Base-by-base conservation (phyloP, 2,329 filamentous ascomycete species). In the Cladorrhinum sp. region DNA sequence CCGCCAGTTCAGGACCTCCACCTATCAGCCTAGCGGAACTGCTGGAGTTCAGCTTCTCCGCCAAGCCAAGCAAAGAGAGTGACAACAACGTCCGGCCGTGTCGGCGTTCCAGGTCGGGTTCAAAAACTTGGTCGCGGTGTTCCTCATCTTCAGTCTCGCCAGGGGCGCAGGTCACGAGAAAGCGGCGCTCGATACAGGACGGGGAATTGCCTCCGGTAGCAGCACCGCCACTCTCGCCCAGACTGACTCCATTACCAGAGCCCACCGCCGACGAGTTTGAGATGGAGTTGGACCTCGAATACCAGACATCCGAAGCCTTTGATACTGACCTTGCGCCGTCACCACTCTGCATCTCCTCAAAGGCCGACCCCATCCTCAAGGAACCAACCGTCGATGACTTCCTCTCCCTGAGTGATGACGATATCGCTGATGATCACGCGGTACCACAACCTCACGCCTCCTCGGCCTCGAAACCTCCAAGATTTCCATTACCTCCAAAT, bases 351-450 rank as follows among this genome's bases (percentile, higher is more conserved):
- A 10, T 42, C 39, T 20, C 54, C 54, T 70, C 72, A 1, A 68
- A 71, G 18, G 66, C 69, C 26, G 74, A 74, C 58, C 69, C 73
- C 1, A 74, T 77, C 1, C 74, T 85, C 3, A 73, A 74, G 51
- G 82, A 85, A 65, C 82, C 82, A 5, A 78, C 78, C 39, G 72
- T 85, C 21, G 75, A 77, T 18, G 83, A 86, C 42, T 85, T 86
- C 56, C 74, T 83, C 57, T 75, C 76, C 20, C 73, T 86, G 5
- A 81, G 77, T 60, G 83, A 86, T 62, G 82, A 86, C 28, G 83
- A 86, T 59, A 83, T 86, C 62, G 81, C 82, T 8, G 83, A 86
- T 59, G 67, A 39, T 56, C 62, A 52, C 33, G 58, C 21, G 39
- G 58, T 30, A 2, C 23, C 54, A 3, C 61, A 59, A 54, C 58